Conservation (phyloP, 2,329 filamentous ascomycete genomes). For the Phialophora tarda region DNA sequence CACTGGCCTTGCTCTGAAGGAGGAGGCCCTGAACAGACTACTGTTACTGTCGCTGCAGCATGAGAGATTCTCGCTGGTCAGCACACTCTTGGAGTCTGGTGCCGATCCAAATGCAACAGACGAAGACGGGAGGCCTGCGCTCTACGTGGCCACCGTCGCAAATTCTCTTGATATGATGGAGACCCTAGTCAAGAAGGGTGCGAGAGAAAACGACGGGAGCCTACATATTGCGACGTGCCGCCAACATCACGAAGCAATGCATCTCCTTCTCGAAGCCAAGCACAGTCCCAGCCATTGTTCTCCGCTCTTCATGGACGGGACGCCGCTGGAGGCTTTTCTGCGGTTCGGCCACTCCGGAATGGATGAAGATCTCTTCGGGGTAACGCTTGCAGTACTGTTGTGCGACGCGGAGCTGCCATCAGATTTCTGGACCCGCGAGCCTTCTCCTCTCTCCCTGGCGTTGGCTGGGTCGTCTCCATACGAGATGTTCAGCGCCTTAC, state of each 20-base stretch:
- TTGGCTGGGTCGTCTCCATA: constrained; percentile 11
- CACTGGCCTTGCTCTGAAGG: neutral
- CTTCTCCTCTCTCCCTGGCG: constrained; percentile 10
- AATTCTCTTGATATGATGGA: constrained; percentile 16
- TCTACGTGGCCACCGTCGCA: constrained; percentile 11
- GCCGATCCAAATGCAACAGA: constrained; percentile 9
- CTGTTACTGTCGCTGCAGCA: constrained; percentile 8
- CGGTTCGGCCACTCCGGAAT: constrained; percentile 4
- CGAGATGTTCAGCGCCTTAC: constrained; percentile 12
- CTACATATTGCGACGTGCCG: constrained; percentile 19
- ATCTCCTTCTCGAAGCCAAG: constrained; percentile 15
- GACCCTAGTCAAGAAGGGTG: constrained; percentile 12
- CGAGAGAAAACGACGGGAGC: constrained; percentile 17
- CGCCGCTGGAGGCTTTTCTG: constrained; percentile 20
- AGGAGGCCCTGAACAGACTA: constrained; percentile 4
- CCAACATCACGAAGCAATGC: constrained; percentile 20
- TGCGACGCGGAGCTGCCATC: constrained; percentile 6
- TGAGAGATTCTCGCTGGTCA: constrained; percentile 4
- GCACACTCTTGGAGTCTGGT: constrained; percentile 13
- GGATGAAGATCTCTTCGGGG: constrained; percentile 3
- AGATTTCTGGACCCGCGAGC: constrained; percentile 10
- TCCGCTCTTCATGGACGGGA: constrained; percentile 5
- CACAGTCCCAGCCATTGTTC: constrained; percentile 14
- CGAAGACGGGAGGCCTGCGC: constrained; percentile 8
- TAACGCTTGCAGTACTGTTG: constrained; percentile 18